phyloP scores from a whole-genome alignment of 108 stramenopile species.

The Skeletonema potamos region DNA sequence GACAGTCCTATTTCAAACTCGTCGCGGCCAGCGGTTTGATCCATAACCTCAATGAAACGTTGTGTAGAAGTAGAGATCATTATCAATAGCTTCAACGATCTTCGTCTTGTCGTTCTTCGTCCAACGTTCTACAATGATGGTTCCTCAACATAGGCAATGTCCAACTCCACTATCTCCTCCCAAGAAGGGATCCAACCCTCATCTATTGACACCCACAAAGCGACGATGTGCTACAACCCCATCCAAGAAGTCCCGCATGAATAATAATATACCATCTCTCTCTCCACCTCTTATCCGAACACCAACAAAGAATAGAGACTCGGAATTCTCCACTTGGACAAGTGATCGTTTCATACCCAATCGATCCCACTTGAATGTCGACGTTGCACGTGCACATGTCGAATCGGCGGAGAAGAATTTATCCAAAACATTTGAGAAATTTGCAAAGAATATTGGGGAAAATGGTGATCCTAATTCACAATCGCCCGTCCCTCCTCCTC shows the following conservation, averaged over 20 bases:
- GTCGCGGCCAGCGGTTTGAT: background rate
- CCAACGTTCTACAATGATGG: background rate
- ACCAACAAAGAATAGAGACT: background rate
- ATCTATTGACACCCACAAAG: constrained; percentile 1
- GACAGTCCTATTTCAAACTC: background rate
- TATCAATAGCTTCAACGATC: background rate
- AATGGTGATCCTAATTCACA: constrained; percentile 30
- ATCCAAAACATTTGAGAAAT: constrained; percentile 31
- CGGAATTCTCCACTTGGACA: constrained; percentile 5
- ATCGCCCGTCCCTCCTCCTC: background rate
- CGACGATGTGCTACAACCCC: constrained; percentile 21
- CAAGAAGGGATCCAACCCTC: background rate
- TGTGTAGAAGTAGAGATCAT: background rate
- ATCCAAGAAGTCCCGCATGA: constrained; percentile 7
- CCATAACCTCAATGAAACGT: background rate
- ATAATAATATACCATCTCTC: background rate
- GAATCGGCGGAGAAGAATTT: constrained; percentile 59
- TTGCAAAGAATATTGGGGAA: constrained; percentile 6
- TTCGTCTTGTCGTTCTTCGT: background rate
- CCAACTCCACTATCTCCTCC: constrained; percentile 3
- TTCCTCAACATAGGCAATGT: constrained; percentile 4
- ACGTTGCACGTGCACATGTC: constrained; percentile 65
- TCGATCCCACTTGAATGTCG: constrained; percentile 76
- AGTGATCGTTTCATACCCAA: constrained; percentile 89
- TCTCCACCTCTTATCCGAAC: constrained; percentile 2